Percentiles rank a stretch among this genome's conserved stretches.
Conservation (phyloP, 257 asterid genomes). For the Thymus quinquecostatus region DNA sequence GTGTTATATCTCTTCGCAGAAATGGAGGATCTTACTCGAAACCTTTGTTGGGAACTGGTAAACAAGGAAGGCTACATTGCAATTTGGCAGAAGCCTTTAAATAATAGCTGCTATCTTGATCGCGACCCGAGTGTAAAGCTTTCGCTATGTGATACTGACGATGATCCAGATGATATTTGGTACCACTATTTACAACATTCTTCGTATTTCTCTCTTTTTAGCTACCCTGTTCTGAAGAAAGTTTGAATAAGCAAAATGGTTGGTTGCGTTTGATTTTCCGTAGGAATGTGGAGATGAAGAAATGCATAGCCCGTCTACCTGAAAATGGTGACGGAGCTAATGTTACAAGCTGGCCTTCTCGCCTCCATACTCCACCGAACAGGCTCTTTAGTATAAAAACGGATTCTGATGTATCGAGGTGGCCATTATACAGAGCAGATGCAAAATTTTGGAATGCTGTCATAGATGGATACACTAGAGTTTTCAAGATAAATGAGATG, state of each 20-base stretch:
- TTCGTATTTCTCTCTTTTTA: neutral
- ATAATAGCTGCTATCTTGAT: slow-evolving; percentile 60
- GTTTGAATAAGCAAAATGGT: no score
- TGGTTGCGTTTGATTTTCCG: slow-evolving; percentile 18
- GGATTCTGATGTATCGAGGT: slow-evolving; percentile 58
- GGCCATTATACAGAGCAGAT: slow-evolving; percentile 60
- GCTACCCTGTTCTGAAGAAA: no score
- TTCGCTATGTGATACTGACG: slow-evolving; percentile 45
- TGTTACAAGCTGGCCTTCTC: slow-evolving; percentile 55
- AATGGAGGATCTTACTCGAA: slow-evolving; percentile 49
- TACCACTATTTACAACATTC: slow-evolving; percentile 1
- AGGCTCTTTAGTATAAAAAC: slow-evolving; percentile 58
- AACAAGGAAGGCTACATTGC: slow-evolving; percentile 48
- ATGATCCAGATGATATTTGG: slow-evolving; percentile 62
- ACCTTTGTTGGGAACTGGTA: slow-evolving; percentile 59
- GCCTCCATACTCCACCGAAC: slow-evolving; percentile 56
- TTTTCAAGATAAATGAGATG: slow-evolving; percentile 41
- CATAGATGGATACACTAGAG: slow-evolving; percentile 46
- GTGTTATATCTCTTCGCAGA: slow-evolving; percentile 39
- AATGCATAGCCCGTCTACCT: slow-evolving; percentile 55
- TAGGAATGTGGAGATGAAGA: slow-evolving; percentile 49
- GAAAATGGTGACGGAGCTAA: slow-evolving; percentile 59
- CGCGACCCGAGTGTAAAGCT: slow-evolving; percentile 42
- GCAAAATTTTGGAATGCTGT: slow-evolving; percentile 49
- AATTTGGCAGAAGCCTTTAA: slow-evolving; percentile 62